Evolutionary conservation across 1,139 yeast genomes (phyloP), one percentile per base, ranked within the genome.

Genomic region (Diutina siamensis): DNA sequence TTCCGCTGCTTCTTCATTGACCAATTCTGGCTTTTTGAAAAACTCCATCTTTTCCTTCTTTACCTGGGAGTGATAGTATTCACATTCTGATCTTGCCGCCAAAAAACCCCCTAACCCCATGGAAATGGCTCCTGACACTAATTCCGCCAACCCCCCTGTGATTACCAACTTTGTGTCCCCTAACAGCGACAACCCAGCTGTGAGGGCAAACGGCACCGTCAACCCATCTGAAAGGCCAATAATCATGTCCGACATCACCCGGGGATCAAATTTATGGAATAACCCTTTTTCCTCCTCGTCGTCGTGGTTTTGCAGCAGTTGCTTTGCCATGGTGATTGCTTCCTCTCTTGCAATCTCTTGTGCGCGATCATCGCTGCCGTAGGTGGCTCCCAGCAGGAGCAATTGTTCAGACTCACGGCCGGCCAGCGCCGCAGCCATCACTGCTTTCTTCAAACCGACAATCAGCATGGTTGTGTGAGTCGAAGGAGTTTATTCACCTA

Each of bases 31-130:
- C 52, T 76, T 79, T 53, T 76, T 76, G 63, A 80, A 83, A 54
- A 81, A 81, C 51, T 75, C 72, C 56, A 76, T 70, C 57, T 82
- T 83, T 60, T 83, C 92, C 57, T 75, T 72, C 56, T 76, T 78
- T 42, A 83, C 89, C 61, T 82, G 87, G 20, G 82, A 71, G 48
- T 68, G 67, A 61, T 81, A 82, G 60, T 79, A 83, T 58, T 83
- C 89, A 25, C 73, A 64, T 62, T 83, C 94, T n/a, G 84, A 77
- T 57, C 80, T 79, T 32, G 92, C 92, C 38, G 92, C 94, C 51
- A 83, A 67, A 58, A 72, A 83, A 17, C 94, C 94, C 49, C 94
- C 94, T 49, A 83, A 72, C 3, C 94, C 94, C 94, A 83, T 83
- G 21, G 89, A 82, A 40, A 83, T 83, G 41, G 92, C 86, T 40